Conservation (phyloP, 176 grass and related monocot species). For the Zoysia pacifica region DNA sequence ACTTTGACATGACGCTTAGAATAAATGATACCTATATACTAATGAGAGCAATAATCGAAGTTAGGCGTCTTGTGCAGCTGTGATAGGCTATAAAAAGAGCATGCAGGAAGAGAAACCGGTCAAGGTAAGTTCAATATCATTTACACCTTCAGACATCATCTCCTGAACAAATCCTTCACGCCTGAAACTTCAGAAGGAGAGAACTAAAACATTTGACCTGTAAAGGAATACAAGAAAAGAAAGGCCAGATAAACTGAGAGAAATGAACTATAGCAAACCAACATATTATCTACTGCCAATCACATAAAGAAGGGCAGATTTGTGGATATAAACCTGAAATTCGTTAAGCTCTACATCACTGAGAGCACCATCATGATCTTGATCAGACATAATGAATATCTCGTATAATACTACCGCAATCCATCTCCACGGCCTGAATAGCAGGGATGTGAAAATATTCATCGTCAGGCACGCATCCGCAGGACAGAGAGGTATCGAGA, state of each 20-base stretch:
- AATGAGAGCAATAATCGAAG: neutral
- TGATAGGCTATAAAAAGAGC: constrained; percentile 72
- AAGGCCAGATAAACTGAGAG: neutral
- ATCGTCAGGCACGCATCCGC: too few relatives aligned
- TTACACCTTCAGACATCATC: constrained; percentile 93
- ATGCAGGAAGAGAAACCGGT: constrained; percentile 94
- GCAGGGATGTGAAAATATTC: too few relatives aligned
- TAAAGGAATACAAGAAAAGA: constrained; percentile 10
- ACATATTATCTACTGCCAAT: neutral
- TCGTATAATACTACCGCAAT: too few relatives aligned
- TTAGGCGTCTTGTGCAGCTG: neutral
- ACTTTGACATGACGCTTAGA: neutral
- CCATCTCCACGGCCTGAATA: too few relatives aligned
- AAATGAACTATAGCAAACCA: constrained; percentile 14
- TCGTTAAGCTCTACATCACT: constrained; percentile 91
- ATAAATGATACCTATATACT: neutral
- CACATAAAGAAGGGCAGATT: neutral
- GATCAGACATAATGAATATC: constrained; percentile 90
- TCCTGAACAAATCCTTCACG: constrained; percentile 96
- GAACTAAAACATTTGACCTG: constrained; percentile 92
- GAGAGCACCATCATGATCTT: constrained; percentile 88
- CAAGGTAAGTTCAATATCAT: constrained; percentile 78
- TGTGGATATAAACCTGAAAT: constrained; percentile 67
- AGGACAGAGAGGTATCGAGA: too few relatives aligned
- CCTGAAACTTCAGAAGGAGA: constrained; percentile 83